phyloP scores from a whole-genome alignment of 352 stramenopile species.

The Globisporangium carolinianum region DNA sequence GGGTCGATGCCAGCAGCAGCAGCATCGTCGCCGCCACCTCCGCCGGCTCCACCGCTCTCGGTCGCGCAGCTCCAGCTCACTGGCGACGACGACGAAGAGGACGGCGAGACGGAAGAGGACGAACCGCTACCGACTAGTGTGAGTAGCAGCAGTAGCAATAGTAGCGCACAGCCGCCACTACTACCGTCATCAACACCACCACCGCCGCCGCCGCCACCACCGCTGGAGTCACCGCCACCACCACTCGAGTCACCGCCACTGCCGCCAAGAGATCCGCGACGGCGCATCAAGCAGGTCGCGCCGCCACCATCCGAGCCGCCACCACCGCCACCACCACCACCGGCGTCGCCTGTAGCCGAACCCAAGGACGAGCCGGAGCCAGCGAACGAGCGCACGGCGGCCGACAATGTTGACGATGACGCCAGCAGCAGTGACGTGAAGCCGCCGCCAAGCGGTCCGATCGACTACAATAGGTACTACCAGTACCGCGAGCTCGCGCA shows the following conservation, averaged over 20 bases:
- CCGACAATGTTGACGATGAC: background rate
- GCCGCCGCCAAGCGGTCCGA: conserved; percentile 12
- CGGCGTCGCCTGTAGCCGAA: background rate
- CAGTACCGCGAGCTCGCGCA: conserved; percentile 66
- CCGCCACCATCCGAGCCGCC: conserved; percentile 14
- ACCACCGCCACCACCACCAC: conserved; percentile 13
- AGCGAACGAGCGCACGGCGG: background rate
- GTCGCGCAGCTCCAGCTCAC: conserved; percentile 10
- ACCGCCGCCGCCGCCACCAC: conserved; percentile 36
- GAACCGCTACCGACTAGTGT: conserved; percentile 32
- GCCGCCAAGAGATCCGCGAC: background rate
- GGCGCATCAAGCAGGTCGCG: background rate
- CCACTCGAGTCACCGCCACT: conserved; percentile 4
- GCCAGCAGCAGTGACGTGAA: background rate
- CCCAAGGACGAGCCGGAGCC: background rate
- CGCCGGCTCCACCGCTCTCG: background rate
- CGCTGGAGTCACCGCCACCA: conserved; percentile 10
- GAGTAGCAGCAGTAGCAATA: background rate
- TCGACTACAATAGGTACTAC: conserved; percentile 72
- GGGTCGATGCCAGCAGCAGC: background rate
- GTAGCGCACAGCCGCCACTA: background rate
- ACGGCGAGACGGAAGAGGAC: conserved; percentile 45
- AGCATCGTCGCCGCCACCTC: background rate
- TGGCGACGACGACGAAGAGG: conserved; percentile 26
- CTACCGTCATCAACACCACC: conserved; percentile 42